Percentiles rank a stretch among this genome's conserved stretches.
Evolutionary conservation across 202 grass and related monocot species (phyloP).

Genomic region (Brachypodium distachyon): DNA sequence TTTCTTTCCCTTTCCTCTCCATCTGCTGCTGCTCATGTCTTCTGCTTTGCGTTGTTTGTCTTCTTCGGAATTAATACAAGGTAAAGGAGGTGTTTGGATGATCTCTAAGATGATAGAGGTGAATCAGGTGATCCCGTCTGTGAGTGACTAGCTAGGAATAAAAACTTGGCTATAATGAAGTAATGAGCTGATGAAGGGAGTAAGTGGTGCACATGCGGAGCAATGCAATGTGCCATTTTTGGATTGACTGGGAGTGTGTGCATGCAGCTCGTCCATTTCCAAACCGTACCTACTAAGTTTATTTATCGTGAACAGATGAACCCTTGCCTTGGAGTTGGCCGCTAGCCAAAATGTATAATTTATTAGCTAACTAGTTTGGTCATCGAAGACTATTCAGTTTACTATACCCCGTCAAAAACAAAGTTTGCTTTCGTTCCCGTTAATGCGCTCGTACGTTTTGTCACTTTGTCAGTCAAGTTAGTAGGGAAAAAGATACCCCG

Average conservation of each 20-base stretch:
- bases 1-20: conserved; percentile 23
- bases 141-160: not conserved
- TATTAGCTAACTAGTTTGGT: not conserved
- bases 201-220: not conserved
- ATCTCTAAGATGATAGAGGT: no score
- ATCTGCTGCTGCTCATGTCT: not conserved
- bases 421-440: not conserved
- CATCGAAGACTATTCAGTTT: not conserved
- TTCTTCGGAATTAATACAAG: not conserved
- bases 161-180: not conserved
- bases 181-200: not conserved
- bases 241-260: no score
- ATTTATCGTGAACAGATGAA: not conserved
- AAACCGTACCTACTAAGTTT: not conserved
- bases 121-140: not conserved
- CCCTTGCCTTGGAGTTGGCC: not conserved
- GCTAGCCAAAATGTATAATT: not conserved
- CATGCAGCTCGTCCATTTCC: not conserved
- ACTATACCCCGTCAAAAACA: no score
- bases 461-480: not conserved
- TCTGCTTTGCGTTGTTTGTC: conserved; percentile 16
- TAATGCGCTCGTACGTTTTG: not conserved
- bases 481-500: not conserved
- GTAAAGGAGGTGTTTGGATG: not conserved
- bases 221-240: no score